Base-by-base conservation (phyloP, 1,284 basidiomycete species). In the Leccinum angustisporum region DNA sequence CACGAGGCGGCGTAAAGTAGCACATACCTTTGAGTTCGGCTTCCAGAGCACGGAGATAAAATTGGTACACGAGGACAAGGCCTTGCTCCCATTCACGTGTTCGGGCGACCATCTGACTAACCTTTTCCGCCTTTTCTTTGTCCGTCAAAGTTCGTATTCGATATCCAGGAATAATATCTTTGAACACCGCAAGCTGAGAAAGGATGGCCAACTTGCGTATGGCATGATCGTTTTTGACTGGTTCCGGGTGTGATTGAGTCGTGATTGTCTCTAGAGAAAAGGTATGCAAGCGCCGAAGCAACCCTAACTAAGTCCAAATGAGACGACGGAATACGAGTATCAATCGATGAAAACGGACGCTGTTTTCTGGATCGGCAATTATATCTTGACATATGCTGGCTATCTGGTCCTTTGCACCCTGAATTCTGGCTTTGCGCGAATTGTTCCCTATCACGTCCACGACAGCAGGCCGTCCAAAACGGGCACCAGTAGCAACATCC, bases 51-150 rank as follows among this genome's bases (percentile, higher is more conserved):
- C 91, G 91, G 64, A 99, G 83, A 77, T 94, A 99, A 13, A 83
- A 81, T 75, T 97, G 95, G 77, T 99, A 99, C 46, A 91, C 87
- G 57, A 81, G 78, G 21, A 99, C 91, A 56, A 99, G 82, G n/a
- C 95, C 91, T 75, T 98, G 95, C 75, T 99, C 97, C 83, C 91
- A 99, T 72, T 99, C 97, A 68, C 97, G 86, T 65, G 94, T 89
- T 33, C 89, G 84, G 18, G 91, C 85, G 4, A 99, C 94, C 77
- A 95, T 89, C 77, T 99, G 97, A 73, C 94, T 90, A 61, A 98
- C 95, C 75, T 96, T 97, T 75, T 97, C 95, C 5, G 87, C 80
- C 75, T 92, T 92, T 77, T 99, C 97, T 65, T 86, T 86, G 43
- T 95, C 97, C 2, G 94, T 94, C 36, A 99, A 80, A 14, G 88